Conservation (phyloP, 768 basidiomycete genomes). For the Scleroderma citrinum region DNA sequence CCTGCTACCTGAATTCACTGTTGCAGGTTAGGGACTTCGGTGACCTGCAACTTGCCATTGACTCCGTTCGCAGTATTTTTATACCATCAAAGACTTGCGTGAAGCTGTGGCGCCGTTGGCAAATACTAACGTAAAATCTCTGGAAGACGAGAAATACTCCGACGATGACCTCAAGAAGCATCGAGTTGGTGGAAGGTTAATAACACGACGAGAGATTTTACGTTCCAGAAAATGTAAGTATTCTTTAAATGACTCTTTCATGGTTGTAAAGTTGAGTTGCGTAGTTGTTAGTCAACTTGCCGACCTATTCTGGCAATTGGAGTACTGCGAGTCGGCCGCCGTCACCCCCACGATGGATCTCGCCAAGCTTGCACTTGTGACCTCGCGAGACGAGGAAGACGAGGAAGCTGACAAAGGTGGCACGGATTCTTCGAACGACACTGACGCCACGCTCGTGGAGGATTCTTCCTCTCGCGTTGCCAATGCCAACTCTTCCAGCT, state of each 20-base stretch:
- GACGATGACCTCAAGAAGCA: constrained; percentile 80
- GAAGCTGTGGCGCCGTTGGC: constrained; percentile 63
- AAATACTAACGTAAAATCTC: constrained; percentile 44
- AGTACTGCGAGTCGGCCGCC: constrained; percentile 55
- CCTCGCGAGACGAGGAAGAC: constrained; percentile 85
- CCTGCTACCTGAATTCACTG: constrained; percentile 80
- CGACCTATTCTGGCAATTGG: constrained; percentile 70
- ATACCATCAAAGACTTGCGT: constrained; percentile 88
- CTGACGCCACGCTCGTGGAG: constrained; percentile 84
- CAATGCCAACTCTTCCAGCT: constrained; percentile 33
- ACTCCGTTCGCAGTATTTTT: constrained; percentile 66
- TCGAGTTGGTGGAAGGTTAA: constrained; percentile 81
- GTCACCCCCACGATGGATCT: constrained; percentile 83
- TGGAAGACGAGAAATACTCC: constrained; percentile 66
- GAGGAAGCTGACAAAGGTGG: constrained; percentile 67
- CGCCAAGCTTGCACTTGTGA: constrained; percentile 87
- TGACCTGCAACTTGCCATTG: background rate
- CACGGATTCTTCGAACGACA: constrained; percentile 80
- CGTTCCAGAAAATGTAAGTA: constrained; percentile 79
- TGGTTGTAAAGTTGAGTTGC: too few species aligned
- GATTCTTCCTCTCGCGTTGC: constrained; percentile 41
- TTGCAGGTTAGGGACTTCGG: constrained; percentile 35
- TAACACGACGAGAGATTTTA: constrained; percentile 74
- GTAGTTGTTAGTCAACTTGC: constrained; percentile 79
- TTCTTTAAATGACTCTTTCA: too few species aligned